Percentiles rank a stretch among this genome's conserved stretches.
Conservation (phyloP, 768 basidiomycete species). For the Boletus subcaerulescens region DNA sequence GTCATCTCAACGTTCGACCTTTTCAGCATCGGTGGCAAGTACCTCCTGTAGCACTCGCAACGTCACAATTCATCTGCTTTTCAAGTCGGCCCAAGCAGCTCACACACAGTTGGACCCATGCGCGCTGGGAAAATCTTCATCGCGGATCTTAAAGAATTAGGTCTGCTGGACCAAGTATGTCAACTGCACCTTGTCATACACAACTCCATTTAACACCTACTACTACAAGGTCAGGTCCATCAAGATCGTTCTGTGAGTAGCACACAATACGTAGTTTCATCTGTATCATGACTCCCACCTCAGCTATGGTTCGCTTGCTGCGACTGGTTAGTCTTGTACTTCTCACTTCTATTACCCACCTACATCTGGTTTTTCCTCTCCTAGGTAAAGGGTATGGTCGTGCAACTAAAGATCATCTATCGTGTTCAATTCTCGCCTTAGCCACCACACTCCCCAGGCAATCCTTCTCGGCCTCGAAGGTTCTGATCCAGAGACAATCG, state of each 20-base stretch:
- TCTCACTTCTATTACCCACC: conserved; percentile 2
- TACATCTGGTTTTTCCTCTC: conserved; percentile 2
- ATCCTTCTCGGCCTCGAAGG: conserved; percentile 83
- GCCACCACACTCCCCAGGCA: conserved; percentile 86
- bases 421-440: conserved; percentile 26
- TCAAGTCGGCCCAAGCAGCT: conserved; percentile 59
- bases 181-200: background rate
- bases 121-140: conserved; percentile 89
- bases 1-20: conserved; percentile 93
- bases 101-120: conserved; percentile 83
- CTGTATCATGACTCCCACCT: background rate
- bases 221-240: conserved; percentile 61
- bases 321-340: conserved; percentile 59
- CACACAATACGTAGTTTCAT: background rate
- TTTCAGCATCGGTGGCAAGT: conserved; percentile 84
- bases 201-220: background rate
- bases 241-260: conserved; percentile 76
- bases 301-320: conserved; percentile 90
- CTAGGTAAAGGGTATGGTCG: conserved; percentile 70
- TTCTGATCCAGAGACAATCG: conserved; percentile 91
- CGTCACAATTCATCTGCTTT: conserved; percentile 17
- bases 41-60: background rate
- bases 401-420: background rate
- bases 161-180: conserved; percentile 63
- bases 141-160: conserved; percentile 64